Percentiles rank a stretch among this genome's conserved stretches.
phyloP scores from a whole-genome alignment of 768 basidiomycete species.

The Leucocoprinus birnbaumii region DNA sequence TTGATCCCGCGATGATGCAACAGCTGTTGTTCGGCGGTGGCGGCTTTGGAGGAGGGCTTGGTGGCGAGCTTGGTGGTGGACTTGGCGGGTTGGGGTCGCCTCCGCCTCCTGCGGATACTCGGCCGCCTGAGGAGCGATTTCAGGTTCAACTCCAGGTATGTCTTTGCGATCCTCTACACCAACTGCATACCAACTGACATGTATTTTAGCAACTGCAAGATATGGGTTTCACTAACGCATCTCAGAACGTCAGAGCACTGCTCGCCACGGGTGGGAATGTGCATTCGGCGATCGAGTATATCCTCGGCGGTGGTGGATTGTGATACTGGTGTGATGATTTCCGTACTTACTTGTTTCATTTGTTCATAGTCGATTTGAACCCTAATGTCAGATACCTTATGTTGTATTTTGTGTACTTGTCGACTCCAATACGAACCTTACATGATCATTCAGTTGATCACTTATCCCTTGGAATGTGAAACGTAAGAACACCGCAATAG shows the following conservation, averaged over 20 bases:
- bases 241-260: slow-evolving; percentile 87
- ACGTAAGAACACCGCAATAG: too few relatives aligned
- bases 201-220: slow-evolving; percentile 77
- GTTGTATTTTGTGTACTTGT: too few relatives aligned
- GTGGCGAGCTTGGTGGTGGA: slow-evolving; percentile 23
- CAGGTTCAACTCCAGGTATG: slow-evolving; percentile 80
- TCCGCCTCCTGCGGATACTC: slow-evolving; percentile 57
- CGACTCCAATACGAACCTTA: too few relatives aligned
- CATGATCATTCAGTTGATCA: too few relatives aligned
- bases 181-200: neutral
- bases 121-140: slow-evolving; percentile 90
- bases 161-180: neutral
- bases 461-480: too few relatives aligned
- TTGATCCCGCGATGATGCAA: slow-evolving; percentile 43
- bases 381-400: too few relatives aligned
- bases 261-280: slow-evolving; percentile 93
- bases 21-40: slow-evolving; percentile 34
- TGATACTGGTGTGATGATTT: slow-evolving; percentile 18
- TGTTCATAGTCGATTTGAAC: too few relatives aligned
- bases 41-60: slow-evolving; percentile 23
- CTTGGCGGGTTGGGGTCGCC: slow-evolving; percentile 28
- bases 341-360: too few relatives aligned
- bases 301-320: slow-evolving; percentile 76
- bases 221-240: slow-evolving; percentile 91
- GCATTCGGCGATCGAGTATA: slow-evolving; percentile 90